Conservation (phyloP, 129 eudicot species). For the Rutidosis leptorrhynchoides region DNA sequence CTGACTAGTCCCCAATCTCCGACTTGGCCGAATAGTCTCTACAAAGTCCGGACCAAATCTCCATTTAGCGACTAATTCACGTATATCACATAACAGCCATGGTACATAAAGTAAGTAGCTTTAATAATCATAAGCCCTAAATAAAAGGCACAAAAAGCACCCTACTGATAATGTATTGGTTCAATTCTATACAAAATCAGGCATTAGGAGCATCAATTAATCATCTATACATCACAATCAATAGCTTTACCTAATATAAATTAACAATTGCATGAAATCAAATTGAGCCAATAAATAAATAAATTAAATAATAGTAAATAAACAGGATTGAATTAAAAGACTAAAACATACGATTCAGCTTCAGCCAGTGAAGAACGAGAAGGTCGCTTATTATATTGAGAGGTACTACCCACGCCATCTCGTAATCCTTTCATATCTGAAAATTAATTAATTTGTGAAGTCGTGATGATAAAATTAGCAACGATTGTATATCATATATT, state of each 20-base stretch:
- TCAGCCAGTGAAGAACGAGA: constrained; percentile 81
- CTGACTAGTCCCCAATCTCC: too few relatives aligned
- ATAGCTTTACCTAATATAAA: neutral
- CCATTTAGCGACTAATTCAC: too few relatives aligned
- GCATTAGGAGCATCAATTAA: constrained; percentile 12
- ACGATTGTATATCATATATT: neutral
- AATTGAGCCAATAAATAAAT: neutral
- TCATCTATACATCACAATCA: neutral
- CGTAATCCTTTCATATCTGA: constrained; percentile 90
- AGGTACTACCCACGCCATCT: constrained; percentile 66
- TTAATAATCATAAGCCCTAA: constrained; percentile 23
- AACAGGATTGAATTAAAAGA: neutral
- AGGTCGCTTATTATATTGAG: constrained; percentile 86
- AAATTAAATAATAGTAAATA: constrained; percentile 1
- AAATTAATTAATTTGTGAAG: constrained; percentile 8
- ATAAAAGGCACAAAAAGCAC: neutral
- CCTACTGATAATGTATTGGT: neutral
- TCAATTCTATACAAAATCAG: neutral
- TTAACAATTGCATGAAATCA: constrained; percentile 22
- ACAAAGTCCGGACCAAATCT: too few relatives aligned
- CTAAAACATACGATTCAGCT: constrained; percentile 76
- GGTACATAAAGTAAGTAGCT: neutral
- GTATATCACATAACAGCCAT: neutral
- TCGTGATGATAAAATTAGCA: neutral
- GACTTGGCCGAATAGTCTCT: too few relatives aligned